Evolutionary conservation across 768 basidiomycete genomes (phyloP), one percentile per base, ranked within the genome.

Genomic region (Suillus ampliporus): DNA sequence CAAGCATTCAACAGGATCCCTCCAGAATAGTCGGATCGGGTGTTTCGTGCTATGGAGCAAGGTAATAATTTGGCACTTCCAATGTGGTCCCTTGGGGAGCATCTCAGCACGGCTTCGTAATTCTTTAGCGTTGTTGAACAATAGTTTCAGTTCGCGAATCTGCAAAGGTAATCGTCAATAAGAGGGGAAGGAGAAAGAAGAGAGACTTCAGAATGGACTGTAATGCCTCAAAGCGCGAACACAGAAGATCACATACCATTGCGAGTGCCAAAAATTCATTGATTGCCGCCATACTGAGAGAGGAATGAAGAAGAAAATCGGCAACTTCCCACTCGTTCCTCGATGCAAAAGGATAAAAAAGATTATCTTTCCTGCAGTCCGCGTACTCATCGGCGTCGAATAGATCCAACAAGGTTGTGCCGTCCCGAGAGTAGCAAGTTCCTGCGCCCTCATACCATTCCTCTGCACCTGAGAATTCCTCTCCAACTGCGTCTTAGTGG

Each of bases 281-380:
- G 5, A 76, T 71, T 10, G 60, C 56, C 5, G 66, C 64, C 73
- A 76, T 74, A 48, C 74, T 77, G 43, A 79, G 60, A 26, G 10
- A 69, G 17, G 41, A 73, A 9, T 46, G 65, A 15, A 68, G 40
- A 1, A 78, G 67, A 65, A 74, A 78, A 10, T 63, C 64, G 1
- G 68, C 77, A 5, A 75, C 26, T 64, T 76, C 68, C 76, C 77
- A 78, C 50, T 80, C 76, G 0, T 62, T 57, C 13, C 64, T 61
- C 15, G 67, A 67, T 7, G 67, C 60, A 58, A 78, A 80, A 28
- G 76, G 79, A 58, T 78, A 77, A 60, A 41, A n/a, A n/a, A n/a
- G n/a, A n/a, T n/a, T n/a, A n/a, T n/a, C n/a, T n/a, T n/a, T n/a
- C n/a, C n/a, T n/a, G n/a, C n/a, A n/a, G n/a, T n/a, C n/a, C n/a